A percentile compares a stretch with the other conserved stretches of the same genome.
phyloP scores from a whole-genome alignment of 2,329 filamentous ascomycete genomes.

The Daldinia sp. region DNA sequence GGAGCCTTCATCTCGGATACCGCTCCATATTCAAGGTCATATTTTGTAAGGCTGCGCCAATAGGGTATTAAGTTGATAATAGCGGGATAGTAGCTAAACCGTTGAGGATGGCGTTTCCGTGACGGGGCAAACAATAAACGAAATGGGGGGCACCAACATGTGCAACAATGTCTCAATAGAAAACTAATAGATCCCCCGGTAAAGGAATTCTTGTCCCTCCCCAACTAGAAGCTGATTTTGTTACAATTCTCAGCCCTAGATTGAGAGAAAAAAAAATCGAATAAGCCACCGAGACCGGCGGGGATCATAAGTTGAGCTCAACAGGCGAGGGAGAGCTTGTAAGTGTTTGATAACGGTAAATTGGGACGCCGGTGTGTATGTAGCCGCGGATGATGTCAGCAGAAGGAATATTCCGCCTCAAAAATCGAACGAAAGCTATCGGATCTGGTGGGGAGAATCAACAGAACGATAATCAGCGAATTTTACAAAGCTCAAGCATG shows the following conservation, averaged over 20 bases:
- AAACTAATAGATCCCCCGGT: slow-evolving; percentile 34
- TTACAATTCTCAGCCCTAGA: slow-evolving; percentile 27
- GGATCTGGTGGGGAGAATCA: slow-evolving; percentile 23
- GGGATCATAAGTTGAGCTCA: slow-evolving; percentile 41
- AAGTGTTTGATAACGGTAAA: slow-evolving; percentile 4
- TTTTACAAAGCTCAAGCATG: slow-evolving; percentile 7
- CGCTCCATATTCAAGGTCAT: slow-evolving; percentile 21
- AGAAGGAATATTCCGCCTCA: slow-evolving; percentile 30
- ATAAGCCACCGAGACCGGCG: slow-evolving; percentile 38
- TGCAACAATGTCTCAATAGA: slow-evolving; percentile 39
- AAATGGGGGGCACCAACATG: slow-evolving; percentile 37
- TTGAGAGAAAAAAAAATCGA: slow-evolving; percentile 15
- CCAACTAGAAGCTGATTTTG: slow-evolving; percentile 29
- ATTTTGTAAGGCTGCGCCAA: neutral
- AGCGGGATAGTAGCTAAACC: slow-evolving; percentile 25
- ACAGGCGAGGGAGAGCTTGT: slow-evolving; percentile 35
- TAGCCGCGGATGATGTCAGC: slow-evolving; percentile 42
- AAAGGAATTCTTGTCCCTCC: slow-evolving; percentile 30
- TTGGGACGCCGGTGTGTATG: slow-evolving; percentile 16
- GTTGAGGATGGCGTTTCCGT: slow-evolving; percentile 26
- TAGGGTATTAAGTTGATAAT: slow-evolving; percentile 9
- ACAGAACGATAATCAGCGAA: slow-evolving; percentile 18
- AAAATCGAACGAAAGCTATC: slow-evolving; percentile 15
- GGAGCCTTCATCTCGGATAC: slow-evolving; percentile 32
- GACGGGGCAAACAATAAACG: slow-evolving; percentile 17